Conservation (phyloP, 2,329 filamentous ascomycete species). For the Ascochyta koolunga region DNA sequence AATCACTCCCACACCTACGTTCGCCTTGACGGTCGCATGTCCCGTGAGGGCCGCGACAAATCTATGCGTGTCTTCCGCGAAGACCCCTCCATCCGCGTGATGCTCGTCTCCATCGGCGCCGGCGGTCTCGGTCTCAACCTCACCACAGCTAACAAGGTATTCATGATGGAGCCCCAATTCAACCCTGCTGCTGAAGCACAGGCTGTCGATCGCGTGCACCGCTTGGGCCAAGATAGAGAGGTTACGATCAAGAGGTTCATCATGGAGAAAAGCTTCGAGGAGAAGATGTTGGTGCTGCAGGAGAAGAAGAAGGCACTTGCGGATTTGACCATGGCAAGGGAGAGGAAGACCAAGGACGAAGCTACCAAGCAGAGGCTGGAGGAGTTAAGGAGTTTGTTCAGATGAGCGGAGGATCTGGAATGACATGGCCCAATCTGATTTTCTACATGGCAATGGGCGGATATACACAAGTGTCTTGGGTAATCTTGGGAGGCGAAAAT, state of each 20-base stretch:
- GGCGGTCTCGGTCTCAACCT: slow-evolving; percentile 92
- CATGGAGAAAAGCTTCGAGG: slow-evolving; percentile 89
- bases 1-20: slow-evolving; percentile 70
- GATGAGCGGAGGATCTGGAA: background rate
- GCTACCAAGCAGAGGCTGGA: slow-evolving; percentile 68
- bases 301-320: slow-evolving; percentile 92
- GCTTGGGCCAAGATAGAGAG: slow-evolving; percentile 75
- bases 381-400: slow-evolving; percentile 65
- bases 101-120: slow-evolving; percentile 90
- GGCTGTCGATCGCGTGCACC: slow-evolving; percentile 81
- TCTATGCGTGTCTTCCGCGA: slow-evolving; percentile 81
- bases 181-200: slow-evolving; percentile 95
- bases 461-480: background rate
- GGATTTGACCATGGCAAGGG: slow-evolving; percentile 67
- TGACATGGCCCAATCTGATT: no score
- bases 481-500: background rate
- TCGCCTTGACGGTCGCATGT: slow-evolving; percentile 92
- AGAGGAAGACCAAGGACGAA: slow-evolving; percentile 64
- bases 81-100: slow-evolving; percentile 73
- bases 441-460: background rate
- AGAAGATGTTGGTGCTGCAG: slow-evolving; percentile 89
- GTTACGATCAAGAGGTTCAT: slow-evolving; percentile 89
- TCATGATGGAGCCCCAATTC: slow-evolving; percentile 98
- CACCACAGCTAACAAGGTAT: slow-evolving; percentile 83
- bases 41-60: slow-evolving; percentile 71